phyloP scores from a whole-genome alignment of 2,329 filamentous ascomycete genomes.

The Rhinocladiella mackenziei region DNA sequence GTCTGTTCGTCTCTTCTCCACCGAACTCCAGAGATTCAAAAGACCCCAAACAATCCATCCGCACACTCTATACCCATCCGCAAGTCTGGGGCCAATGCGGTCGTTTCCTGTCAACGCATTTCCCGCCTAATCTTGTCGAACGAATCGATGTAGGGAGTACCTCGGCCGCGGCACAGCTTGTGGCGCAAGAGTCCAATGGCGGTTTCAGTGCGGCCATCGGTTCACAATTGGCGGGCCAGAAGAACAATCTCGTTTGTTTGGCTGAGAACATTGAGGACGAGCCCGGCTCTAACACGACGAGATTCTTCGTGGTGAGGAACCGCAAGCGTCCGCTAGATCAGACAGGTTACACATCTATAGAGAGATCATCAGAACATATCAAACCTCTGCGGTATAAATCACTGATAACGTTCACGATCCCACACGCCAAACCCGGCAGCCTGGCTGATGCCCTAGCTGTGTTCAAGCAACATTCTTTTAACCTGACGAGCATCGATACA shows the following conservation, averaged over 20 bases:
- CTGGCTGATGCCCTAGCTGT: conserved; percentile 75
- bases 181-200: conserved; percentile 42
- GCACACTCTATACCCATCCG: conserved; percentile 83
- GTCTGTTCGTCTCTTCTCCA: conserved; percentile 56
- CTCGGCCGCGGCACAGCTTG: conserved; percentile 76
- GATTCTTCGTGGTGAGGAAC: conserved; percentile 43
- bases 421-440: conserved; percentile 73
- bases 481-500: conserved; percentile 87
- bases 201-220: conserved; percentile 72
- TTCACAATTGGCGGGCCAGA: conserved; percentile 65
- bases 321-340: conserved; percentile 15
- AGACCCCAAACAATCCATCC: conserved; percentile 48
- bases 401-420: conserved; percentile 77
- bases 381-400: conserved; percentile 54
- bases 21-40: not conserved
- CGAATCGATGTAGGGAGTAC: conserved; percentile 81
- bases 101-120: conserved; percentile 57
- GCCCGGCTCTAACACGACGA: conserved; percentile 43
- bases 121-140: conserved; percentile 46
- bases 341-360: not conserved
- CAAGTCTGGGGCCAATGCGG: conserved; percentile 94
- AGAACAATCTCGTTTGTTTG: conserved; percentile 66
- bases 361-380: conserved; percentile 16
- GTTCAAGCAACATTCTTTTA: conserved; percentile 69
- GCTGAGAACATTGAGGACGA: conserved; percentile 47